Base-by-base conservation (phyloP, 257 asterid species). In the Solanum piurae region DNA sequence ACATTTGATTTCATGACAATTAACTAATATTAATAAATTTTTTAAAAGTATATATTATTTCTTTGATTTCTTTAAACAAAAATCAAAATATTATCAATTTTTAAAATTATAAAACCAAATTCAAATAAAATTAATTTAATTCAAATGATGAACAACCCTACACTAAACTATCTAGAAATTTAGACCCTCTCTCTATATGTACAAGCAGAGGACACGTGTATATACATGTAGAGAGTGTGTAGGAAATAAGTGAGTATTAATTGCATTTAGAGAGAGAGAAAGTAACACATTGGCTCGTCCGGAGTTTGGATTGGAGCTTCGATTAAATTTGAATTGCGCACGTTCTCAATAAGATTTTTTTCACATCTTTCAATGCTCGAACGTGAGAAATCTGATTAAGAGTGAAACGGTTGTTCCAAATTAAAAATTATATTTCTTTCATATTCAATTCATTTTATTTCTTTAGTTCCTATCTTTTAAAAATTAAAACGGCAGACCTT, bases 261-360 rank as follows among this genome's bases (percentile, higher is more conserved):
- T 25, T 42, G 62, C 84, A 77, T 77, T 42, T 2, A 25, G 64
- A 77, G 60, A 76, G 49, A 21, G 83, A 77, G 7, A 44, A 4
- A 23, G 7, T 46, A 27, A 12, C 18, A 46, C 7, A 55, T 18
- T 18, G 10, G n/a, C 9, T 55, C 3, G n/a, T 18, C 0, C 10
- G n/a, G 4, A 55, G n/a, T 55, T 0, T 55, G 0, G 0, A 55
- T 55, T 7, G 10, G 3, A 55, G n/a, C 2, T 55, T 0, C 4
- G 2, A 58, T 0, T 55, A 3, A 7, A 20, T 55, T 55, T 20
- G 0, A 0, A 55, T 55, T 0, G 25, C 10, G 0, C 2, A 20
- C 0, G 29, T 29, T 13, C 58, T 0, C 21, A 49, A 49, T 0
- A 49, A 49, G 3, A 49, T 49, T 49, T 49, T 9, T 2, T 40